Evolutionary conservation across 495 filamentous ascomycete genomes (phyloP).

Genomic region (Hypoxylon fragiforme): DNA sequence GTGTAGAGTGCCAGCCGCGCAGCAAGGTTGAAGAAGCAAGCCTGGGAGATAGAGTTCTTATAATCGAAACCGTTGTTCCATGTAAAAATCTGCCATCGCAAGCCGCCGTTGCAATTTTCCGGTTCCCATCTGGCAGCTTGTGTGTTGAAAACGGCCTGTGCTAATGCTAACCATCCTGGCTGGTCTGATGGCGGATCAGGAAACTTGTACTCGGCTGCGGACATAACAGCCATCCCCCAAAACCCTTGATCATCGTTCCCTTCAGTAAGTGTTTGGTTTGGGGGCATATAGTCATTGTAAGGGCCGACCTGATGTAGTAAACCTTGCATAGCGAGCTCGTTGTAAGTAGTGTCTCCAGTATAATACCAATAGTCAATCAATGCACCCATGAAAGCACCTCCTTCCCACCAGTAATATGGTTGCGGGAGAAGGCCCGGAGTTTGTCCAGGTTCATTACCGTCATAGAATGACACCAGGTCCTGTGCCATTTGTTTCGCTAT

Average conservation of each 20-base stretch:
- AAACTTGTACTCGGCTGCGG: constrained; percentile 66
- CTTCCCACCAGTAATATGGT: constrained; percentile 71
- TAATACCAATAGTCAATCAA: constrained; percentile 71
- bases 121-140: constrained; percentile 68
- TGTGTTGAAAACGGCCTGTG: constrained; percentile 80
- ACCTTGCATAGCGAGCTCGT: constrained; percentile 55
- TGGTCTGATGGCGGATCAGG: constrained; percentile 58
- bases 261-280: constrained; percentile 62
- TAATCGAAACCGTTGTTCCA: constrained; percentile 78
- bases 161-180: constrained; percentile 76
- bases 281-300: constrained; percentile 62
- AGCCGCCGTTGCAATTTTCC: constrained; percentile 68
- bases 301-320: constrained; percentile 63
- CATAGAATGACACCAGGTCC: constrained; percentile 72
- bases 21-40: constrained; percentile 69
- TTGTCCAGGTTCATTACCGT: constrained; percentile 64
- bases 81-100: constrained; percentile 80
- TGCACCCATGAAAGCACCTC: constrained; percentile 70
- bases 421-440: constrained; percentile 49
- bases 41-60: constrained; percentile 75
- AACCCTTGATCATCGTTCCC: constrained; percentile 73
- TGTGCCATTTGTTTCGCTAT: constrained; percentile 61
- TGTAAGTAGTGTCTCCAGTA: constrained; percentile 65
- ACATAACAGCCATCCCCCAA: constrained; percentile 71
- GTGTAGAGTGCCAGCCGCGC: constrained; percentile 74